Evolutionary conservation across 352 stramenopile genomes (phyloP).

Genomic region (Globisporangium lucens): DNA sequence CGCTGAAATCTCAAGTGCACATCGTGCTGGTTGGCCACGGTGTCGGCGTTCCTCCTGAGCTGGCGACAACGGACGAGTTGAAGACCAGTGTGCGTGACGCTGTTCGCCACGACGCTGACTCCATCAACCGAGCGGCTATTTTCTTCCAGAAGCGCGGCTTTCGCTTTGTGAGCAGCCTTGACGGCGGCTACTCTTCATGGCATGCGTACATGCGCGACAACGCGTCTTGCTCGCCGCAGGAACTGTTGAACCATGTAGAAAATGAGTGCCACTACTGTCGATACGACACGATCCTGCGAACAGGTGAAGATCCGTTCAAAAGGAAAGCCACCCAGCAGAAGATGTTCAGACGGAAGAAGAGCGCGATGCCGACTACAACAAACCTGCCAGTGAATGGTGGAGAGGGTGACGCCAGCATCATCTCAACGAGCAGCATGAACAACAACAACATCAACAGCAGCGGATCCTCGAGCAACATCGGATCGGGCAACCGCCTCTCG

Average conservation of each 20-base stretch:
- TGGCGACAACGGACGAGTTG: slow-evolving; percentile 58
- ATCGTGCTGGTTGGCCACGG: slow-evolving; percentile 75
- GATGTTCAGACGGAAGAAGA: slow-evolving; percentile 53
- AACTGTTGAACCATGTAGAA: slow-evolving; percentile 67
- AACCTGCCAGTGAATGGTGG: slow-evolving; percentile 70
- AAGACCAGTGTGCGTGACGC: slow-evolving; percentile 77
- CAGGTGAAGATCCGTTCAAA: slow-evolving; percentile 63
- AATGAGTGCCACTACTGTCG: slow-evolving; percentile 76
- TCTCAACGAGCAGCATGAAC: slow-evolving; percentile 52
- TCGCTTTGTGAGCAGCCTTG: slow-evolving; percentile 73
- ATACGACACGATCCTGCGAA: slow-evolving; percentile 70
- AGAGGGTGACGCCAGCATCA: slow-evolving; percentile 63
- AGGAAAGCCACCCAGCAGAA: slow-evolving; percentile 37
- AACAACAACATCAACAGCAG: slow-evolving; percentile 26
- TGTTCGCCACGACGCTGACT: slow-evolving; percentile 60
- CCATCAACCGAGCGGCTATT: slow-evolving; percentile 69
- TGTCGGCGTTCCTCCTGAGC: slow-evolving; percentile 56
- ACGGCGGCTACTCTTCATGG: slow-evolving; percentile 79
- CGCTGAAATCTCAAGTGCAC: slow-evolving; percentile 72
- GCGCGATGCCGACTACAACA: slow-evolving; percentile 63
- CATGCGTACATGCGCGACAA: slow-evolving; percentile 82
- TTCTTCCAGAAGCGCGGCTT: slow-evolving; percentile 85
- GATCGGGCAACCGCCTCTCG: slow-evolving; percentile 31
- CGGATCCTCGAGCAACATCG: slow-evolving; percentile 18
- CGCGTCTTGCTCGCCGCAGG: slow-evolving; percentile 45